Percentiles rank a stretch among this genome's conserved stretches.
phyloP scores from a whole-genome alignment of 208 protist species.

The Acanthamoeba lenticulata region DNA sequence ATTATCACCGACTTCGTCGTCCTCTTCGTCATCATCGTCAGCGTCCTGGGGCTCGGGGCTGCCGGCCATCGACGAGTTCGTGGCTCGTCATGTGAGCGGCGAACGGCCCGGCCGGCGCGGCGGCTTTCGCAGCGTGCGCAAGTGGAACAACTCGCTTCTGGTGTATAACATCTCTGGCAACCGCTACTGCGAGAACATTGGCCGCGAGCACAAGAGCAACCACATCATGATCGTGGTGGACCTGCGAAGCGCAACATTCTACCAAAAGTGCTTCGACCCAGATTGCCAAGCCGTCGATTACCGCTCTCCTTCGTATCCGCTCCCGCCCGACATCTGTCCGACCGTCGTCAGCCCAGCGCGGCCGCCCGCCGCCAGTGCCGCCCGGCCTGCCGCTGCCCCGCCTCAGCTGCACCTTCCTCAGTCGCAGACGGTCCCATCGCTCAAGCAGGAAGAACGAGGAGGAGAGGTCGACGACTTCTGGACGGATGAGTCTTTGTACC shows the following conservation, averaged over 20 bases:
- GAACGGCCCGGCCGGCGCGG: neutral
- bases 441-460: neutral
- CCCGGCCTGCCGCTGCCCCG: neutral
- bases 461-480: neutral
- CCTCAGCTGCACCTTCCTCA: too few species aligned
- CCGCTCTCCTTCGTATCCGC: constrained; percentile 22
- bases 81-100: neutral
- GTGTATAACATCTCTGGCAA: constrained; percentile 44
- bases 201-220: constrained; percentile 64
- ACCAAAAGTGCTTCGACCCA: constrained; percentile 63
- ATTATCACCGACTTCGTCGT: neutral
- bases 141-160: neutral
- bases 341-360: neutral
- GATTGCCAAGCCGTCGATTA: constrained; percentile 51
- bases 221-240: constrained; percentile 61
- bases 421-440: neutral
- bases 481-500: neutral
- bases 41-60: neutral
- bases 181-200: constrained; percentile 67
- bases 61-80: neutral
- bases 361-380: neutral
- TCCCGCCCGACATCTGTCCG: neutral
- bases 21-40: neutral
- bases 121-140: neutral
- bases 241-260: constrained; percentile 28